A percentile compares a stretch with the other conserved stretches of the same genome.
Conservation (phyloP, 257 asterid species). For the Datura wrightii region DNA sequence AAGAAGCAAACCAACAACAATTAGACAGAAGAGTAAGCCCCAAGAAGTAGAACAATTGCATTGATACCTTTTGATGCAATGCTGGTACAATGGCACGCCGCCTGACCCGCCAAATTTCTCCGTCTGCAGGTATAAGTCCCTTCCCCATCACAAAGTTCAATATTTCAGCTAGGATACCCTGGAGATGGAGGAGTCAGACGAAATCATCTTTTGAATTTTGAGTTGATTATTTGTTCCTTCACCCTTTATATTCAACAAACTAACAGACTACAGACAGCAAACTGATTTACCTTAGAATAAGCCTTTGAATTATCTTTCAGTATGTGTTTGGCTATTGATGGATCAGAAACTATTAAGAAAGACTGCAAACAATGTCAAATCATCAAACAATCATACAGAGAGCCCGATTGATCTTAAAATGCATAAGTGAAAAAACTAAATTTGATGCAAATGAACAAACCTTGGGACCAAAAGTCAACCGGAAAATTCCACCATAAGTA, state of each 20-base stretch:
- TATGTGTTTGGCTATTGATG: constrained; percentile 85
- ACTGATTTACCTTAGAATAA: constrained; percentile 79
- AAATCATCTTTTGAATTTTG: constrained; percentile 27
- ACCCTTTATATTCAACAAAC: background rate
- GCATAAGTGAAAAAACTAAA: background rate
- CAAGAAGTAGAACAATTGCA: constrained; percentile 18
- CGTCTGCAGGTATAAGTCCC: constrained; percentile 99
- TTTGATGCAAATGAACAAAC: constrained; percentile 44
- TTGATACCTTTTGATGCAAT: constrained; percentile 80
- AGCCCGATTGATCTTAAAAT: background rate
- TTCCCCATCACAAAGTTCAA: constrained; percentile 98
- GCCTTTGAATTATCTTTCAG: constrained; percentile 83
- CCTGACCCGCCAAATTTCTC: constrained; percentile 92
- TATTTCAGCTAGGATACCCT: constrained; percentile 97
- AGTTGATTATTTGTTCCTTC: background rate
- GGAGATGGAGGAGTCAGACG: constrained; percentile 28
- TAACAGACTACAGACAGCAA: background rate
- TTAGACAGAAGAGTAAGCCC: background rate
- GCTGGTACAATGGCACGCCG: constrained; percentile 97
- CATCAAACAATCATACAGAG: constrained; percentile 31
- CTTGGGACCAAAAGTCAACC: constrained; percentile 96
- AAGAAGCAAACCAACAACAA: background rate
- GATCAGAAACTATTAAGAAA: constrained; percentile 90
- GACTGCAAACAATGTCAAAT: constrained; percentile 65
- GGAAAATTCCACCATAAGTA: constrained; percentile 85